Evolutionary conservation across 352 stramenopile genomes (phyloP).

Genomic region (Pythium vanterpoolii): DNA sequence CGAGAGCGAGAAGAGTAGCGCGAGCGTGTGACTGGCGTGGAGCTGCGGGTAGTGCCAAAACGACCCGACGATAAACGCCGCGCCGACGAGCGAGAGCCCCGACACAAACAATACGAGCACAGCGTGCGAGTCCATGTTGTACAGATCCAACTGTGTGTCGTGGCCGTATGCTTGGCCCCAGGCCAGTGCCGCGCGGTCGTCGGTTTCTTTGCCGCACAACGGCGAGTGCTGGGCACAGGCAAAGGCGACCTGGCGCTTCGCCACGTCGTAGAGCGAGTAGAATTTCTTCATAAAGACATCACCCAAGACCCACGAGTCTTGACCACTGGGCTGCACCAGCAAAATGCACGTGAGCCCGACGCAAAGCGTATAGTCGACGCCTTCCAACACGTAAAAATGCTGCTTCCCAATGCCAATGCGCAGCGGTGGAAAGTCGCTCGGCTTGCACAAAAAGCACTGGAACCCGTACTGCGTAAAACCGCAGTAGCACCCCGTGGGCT

Average conservation of each 20-base stretch:
- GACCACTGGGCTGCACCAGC: conserved; percentile 68
- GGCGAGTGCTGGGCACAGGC: conserved; percentile 51
- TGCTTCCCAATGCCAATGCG: conserved; percentile 55
- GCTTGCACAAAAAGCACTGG: conserved; percentile 75
- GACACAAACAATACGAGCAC: conserved; percentile 73
- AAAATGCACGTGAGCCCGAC: conserved; percentile 77
- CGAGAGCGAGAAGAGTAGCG: conserved; percentile 64
- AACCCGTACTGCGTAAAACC: conserved; percentile 79
- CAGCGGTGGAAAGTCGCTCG: conserved; percentile 59
- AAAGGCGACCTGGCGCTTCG: conserved; percentile 84
- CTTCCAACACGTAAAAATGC: conserved; percentile 68
- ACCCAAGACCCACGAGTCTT: conserved; percentile 96
- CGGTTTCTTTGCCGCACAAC: conserved; percentile 47
- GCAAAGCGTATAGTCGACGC: conserved; percentile 72
- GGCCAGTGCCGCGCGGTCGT: conserved; percentile 5
- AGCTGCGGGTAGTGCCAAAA: conserved; percentile 67
- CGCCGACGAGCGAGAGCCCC: conserved; percentile 63
- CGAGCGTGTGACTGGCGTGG: conserved; percentile 43
- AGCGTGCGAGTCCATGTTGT: conserved; percentile 70
- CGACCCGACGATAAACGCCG: conserved; percentile 58
- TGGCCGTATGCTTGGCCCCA: conserved; percentile 13
- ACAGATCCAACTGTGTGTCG: conserved; percentile 57
- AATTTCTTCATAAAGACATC: conserved; percentile 97
- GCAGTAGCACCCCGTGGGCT: conserved; percentile 69
- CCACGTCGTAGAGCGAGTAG: conserved; percentile 91